Conservation (phyloP, 1,284 basidiomycete genomes). For the Pseudozyma tsukubaensis region DNA sequence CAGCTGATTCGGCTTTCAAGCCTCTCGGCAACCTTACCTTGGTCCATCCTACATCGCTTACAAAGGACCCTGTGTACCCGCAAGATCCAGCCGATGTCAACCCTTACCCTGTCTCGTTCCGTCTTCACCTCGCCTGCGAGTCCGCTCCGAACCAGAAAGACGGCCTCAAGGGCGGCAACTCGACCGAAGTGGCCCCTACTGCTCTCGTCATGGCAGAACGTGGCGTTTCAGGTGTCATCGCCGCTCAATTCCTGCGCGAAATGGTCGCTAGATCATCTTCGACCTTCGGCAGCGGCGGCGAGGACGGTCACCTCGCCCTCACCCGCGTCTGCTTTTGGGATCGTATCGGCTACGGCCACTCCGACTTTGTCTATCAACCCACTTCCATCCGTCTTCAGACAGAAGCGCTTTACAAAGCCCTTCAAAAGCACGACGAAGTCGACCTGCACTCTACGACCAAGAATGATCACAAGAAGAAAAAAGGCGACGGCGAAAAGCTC, state of each 20-base stretch:
- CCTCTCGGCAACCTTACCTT: slow-evolving; percentile 47
- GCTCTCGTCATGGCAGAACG: slow-evolving; percentile 58
- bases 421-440: slow-evolving; percentile 26
- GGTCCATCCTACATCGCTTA: slow-evolving; percentile 37
- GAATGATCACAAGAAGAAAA: neutral
- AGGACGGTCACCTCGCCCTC: slow-evolving; percentile 55
- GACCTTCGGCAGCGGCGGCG: slow-evolving; percentile 10
- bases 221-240: slow-evolving; percentile 48
- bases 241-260: slow-evolving; percentile 51
- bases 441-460: slow-evolving; percentile 11
- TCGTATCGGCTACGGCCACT: slow-evolving; percentile 51
- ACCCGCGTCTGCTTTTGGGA: slow-evolving; percentile 55
- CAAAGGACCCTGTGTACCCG: slow-evolving; percentile 36
- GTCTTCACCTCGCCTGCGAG: slow-evolving; percentile 53
- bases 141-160: slow-evolving; percentile 28
- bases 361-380: slow-evolving; percentile 50
- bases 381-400: slow-evolving; percentile 37
- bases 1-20: slow-evolving; percentile 48
- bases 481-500: slow-evolving; percentile 17
- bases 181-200: slow-evolving; percentile 30
- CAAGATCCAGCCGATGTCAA: slow-evolving; percentile 42
- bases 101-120: slow-evolving; percentile 43
- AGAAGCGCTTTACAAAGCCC: slow-evolving; percentile 39
- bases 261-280: slow-evolving; percentile 43
- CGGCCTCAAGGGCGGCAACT: slow-evolving; percentile 9